Evolutionary conservation across 2,329 filamentous ascomycete genomes (phyloP), one percentile per base, ranked within the genome.

Genomic region (Emergomyces africanus): DNA sequence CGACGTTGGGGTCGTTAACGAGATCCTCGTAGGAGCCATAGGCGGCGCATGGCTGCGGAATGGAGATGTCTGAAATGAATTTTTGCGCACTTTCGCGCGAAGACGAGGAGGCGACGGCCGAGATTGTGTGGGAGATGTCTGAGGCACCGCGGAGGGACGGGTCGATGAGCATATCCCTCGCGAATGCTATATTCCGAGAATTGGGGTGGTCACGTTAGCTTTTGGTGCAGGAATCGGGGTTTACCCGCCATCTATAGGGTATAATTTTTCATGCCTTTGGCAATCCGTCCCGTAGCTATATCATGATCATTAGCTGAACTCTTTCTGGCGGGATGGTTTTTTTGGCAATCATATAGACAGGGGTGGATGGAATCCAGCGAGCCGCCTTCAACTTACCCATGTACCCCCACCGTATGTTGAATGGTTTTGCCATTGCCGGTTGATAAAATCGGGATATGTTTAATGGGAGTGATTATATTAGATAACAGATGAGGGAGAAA

Each of bases 21-120:
- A 96, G 81, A 70, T 90, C 88, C 62, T 85, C 80, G 74, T 96
- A 96, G 12, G 86, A 89, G 61, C 87, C 88, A 70, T 95, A 95
- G 33, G 86, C 80, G 66, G 83, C 83, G 60, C 87, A 86, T 8
- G 83, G 79, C 20, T 80, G 75, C 3, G 87, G 85, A n/a, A 86
- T 84, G 60, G 85, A 81, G 42, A 87, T 81, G 62, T 85, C 83
- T 62, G 83, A 77, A 69, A 95, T 80, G 75, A 95, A 95, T 55
- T 83, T 77, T 61, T 81, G 78, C 0, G 90, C 90, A 57, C 85
- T 83, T 50, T 82, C 78, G 63, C 81, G 78, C 53, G 87, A 89
- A 46, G 82, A 84, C 4, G 89, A 94, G 1, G 89, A 94, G 25
- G 89, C 87, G 5, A 88, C 90, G 25, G 89, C 90, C 23, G 86